Conservation (phyloP, 2,329 filamentous ascomycete species). For the Passalora sequoiae region DNA sequence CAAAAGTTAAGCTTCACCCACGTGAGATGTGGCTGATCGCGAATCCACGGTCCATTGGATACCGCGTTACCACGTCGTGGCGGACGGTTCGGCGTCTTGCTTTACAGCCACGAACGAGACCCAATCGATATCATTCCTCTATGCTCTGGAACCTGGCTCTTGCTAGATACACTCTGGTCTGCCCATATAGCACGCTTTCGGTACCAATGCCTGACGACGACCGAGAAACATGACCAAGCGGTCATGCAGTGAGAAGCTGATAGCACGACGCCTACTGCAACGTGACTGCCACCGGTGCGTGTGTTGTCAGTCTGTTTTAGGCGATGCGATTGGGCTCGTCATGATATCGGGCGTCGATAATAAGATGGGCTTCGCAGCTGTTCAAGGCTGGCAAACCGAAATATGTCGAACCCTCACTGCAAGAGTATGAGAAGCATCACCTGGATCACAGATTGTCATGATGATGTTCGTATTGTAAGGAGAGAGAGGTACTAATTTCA, state of each 20-base stretch:
- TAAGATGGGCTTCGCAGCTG: neutral
- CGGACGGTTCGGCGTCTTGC: neutral
- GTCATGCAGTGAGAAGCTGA: neutral
- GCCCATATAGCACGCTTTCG: neutral
- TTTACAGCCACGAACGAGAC: constrained; percentile 5
- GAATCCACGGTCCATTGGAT: constrained; percentile 1
- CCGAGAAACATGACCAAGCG: constrained; percentile 9
- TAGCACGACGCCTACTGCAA: neutral
- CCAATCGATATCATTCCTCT: constrained; percentile 1
- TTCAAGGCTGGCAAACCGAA: neutral
- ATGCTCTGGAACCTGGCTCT: neutral
- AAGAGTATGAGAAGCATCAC: neutral
- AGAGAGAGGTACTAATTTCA: constrained; percentile 9
- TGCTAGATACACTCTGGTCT: neutral
- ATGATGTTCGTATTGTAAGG: constrained; percentile 13
- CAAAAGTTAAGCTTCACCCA: constrained; percentile 4
- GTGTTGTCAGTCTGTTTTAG: constrained; percentile 1
- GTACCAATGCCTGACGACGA: constrained; percentile 3
- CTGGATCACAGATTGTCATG: constrained; percentile 6
- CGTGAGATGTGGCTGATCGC: neutral
- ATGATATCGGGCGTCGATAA: neutral
- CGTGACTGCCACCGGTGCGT: neutral
- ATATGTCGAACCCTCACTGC: neutral
- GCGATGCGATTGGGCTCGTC: neutral
- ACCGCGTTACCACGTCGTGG: neutral